Percentiles rank a stretch among this genome's conserved stretches.
Evolutionary conservation across 495 filamentous ascomycete genomes (phyloP).

Genomic region (Trichoderma asperelloides): DNA sequence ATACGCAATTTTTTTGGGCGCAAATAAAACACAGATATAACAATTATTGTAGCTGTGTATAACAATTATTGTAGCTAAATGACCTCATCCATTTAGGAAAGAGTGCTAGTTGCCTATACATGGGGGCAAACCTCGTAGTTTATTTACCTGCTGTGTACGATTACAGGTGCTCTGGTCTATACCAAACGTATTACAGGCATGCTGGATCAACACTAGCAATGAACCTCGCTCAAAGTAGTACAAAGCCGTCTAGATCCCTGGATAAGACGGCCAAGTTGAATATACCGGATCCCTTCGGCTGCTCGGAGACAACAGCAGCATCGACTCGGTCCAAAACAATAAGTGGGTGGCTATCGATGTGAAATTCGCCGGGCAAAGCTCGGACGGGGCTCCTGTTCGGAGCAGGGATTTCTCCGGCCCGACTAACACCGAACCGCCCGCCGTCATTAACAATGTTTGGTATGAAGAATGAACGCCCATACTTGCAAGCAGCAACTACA

Average conservation of each 20-base stretch:
- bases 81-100: no score
- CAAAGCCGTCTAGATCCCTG: background rate
- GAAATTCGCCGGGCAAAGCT: background rate
- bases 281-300: background rate
- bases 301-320: background rate
- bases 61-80: no score
- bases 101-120: background rate
- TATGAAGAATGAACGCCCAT: background rate
- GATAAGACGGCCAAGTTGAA: background rate
- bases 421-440: conserved; percentile 4
- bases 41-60: no score
- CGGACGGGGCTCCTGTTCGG: background rate
- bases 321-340: background rate
- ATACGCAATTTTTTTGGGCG: no score
- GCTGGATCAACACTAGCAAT: background rate
- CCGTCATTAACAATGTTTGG: conserved; percentile 1
- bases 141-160: background rate
- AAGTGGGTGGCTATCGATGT: background rate
- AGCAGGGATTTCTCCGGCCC: conserved; percentile 7
- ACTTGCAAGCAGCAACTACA: background rate
- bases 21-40: no score
- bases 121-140: background rate
- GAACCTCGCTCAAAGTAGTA: background rate
- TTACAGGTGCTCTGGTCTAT: background rate
- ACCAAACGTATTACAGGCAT: background rate